A percentile compares a stretch with the other conserved stretches of the same genome.
Evolutionary conservation across 148 eudicot species (phyloP).

Genomic region (Spergularia bocconei): DNA sequence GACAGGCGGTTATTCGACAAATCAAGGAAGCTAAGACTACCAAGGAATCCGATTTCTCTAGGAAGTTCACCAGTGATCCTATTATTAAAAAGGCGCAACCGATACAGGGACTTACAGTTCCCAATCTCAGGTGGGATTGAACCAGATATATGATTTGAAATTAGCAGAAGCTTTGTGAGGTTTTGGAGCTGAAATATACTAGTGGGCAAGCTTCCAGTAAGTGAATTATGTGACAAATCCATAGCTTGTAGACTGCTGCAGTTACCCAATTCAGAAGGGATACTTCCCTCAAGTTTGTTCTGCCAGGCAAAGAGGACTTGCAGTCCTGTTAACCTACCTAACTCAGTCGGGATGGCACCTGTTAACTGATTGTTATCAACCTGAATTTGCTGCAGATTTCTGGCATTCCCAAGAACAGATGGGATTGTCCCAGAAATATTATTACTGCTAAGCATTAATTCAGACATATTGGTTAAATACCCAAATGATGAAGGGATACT

Average conservation of each 20-base stretch:
- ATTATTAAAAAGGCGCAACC: conserved; percentile 64
- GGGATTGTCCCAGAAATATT: conserved; percentile 80
- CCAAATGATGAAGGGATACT: conserved; percentile 63
- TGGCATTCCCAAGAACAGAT: conserved; percentile 56
- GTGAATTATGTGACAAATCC: conserved; percentile 77
- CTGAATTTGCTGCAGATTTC: conserved; percentile 61
- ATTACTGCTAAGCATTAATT: conserved; percentile 76
- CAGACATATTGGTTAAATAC: conserved; percentile 47
- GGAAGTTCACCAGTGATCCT: conserved; percentile 67
- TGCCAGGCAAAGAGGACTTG: conserved; percentile 75
- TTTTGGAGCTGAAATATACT: conserved; percentile 61
- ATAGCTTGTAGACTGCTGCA: conserved; percentile 64
- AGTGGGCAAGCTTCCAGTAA: conserved; percentile 64
- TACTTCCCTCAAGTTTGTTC: conserved; percentile 69
- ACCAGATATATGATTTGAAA: conserved; percentile 73
- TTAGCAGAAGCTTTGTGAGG: conserved; percentile 67
- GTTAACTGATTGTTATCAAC: conserved; percentile 73
- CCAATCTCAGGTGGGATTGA: conserved; percentile 74
- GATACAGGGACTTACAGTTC: conserved; percentile 49
- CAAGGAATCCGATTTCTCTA: conserved; percentile 58
- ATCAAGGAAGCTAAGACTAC: conserved; percentile 65
- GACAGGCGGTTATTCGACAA: conserved; percentile 55
- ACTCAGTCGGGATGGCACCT: conserved; percentile 63
- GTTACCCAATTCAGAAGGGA: conserved; percentile 57
- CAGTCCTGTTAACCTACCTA: conserved; percentile 49